Evolutionary conservation across 805 yeast genomes (phyloP).

Genomic region (Lachancea quebecensis): DNA sequence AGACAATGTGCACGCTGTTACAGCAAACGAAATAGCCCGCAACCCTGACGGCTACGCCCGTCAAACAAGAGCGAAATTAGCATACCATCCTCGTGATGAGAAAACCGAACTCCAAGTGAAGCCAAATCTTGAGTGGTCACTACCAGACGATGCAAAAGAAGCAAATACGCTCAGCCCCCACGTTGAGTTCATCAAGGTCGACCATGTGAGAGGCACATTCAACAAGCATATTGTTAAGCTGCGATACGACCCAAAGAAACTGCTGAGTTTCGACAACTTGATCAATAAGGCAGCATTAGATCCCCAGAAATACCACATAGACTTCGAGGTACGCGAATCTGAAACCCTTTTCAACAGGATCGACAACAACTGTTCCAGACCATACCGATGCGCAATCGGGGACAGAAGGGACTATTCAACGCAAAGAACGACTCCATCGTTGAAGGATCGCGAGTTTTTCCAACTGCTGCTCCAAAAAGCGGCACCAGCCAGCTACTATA

Average conservation of each 20-base stretch:
- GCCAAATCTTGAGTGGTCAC: conserved; percentile 5
- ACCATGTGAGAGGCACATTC: conserved; percentile 6
- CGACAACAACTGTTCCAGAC: conserved; percentile 33
- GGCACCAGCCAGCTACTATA: conserved; percentile 32
- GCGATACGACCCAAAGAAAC: conserved; percentile 20
- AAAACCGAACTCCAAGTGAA: conserved; percentile 1
- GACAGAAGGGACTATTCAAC: conserved; percentile 51
- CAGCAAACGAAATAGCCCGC: too few relatives aligned
- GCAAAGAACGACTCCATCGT: conserved; percentile 52
- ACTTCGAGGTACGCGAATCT: conserved; percentile 39
- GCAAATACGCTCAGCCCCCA: conserved; percentile 23
- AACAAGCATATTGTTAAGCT: conserved; percentile 18
- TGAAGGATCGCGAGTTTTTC: conserved; percentile 44
- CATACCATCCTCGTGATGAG: background rate
- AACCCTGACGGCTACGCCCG: background rate
- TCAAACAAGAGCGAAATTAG: conserved; percentile 4
- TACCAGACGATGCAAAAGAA: conserved; percentile 12
- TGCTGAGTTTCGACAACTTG: conserved; percentile 18
- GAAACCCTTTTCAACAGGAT: conserved; percentile 16
- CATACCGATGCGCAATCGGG: conserved; percentile 61
- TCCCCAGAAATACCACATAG: conserved; percentile 7
- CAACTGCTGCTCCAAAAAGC: conserved; percentile 36
- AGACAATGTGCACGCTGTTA: too few relatives aligned
- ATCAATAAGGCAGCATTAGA: conserved; percentile 1
- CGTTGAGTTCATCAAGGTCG: conserved; percentile 16